Percentiles rank a stretch among this genome's conserved stretches.
These are phyloP conservation scores for Emmonsiellopsis sp. DNA, from an alignment of 2,329 filamentous ascomycete species.

Conservation along the genomic window DNA sequence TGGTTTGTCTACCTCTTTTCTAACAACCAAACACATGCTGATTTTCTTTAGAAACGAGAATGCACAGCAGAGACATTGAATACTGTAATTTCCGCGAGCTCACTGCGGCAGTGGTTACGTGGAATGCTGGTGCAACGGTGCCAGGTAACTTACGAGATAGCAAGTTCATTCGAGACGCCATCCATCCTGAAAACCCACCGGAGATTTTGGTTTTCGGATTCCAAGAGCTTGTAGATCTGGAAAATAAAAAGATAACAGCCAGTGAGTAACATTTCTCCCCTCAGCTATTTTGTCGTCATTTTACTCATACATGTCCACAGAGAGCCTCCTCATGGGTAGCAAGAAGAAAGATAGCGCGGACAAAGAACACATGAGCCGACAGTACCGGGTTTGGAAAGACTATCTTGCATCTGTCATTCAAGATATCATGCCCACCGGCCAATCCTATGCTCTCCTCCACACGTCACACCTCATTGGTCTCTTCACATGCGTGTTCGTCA, in stretches of 20 bases:
- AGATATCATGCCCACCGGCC: constrained; percentile 66
- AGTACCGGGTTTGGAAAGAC: constrained; percentile 94
- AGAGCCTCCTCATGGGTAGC: constrained; percentile 65
- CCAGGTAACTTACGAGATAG: constrained; percentile 71
- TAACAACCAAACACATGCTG: background rate
- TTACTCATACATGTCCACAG: constrained; percentile 22
- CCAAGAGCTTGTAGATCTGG: constrained; percentile 94
- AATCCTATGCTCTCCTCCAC: constrained; percentile 77
- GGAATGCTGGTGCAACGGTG: constrained; percentile 97
- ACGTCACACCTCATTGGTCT: constrained; percentile 84
- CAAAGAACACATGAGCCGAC: constrained; percentile 81
- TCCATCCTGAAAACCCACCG: constrained; percentile 66
- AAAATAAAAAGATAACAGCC: constrained; percentile 96
- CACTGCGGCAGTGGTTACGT: constrained; percentile 73
- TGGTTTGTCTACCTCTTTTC: constrained; percentile 33
- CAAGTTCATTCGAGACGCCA: constrained; percentile 69
- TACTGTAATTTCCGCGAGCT: constrained; percentile 82
- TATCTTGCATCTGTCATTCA: constrained; percentile 75
- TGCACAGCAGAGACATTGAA: constrained; percentile 72
- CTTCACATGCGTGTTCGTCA: constrained; percentile 94
- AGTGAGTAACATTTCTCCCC: constrained; percentile 41
- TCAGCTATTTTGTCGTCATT: background rate
- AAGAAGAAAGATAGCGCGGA: constrained; percentile 68
- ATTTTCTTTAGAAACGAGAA: constrained; percentile 54
- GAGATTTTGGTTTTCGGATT: constrained; percentile 95